Evolutionary conservation across 192 early-diverging fungal genomes (phyloP), one percentile per base, ranked within the genome.

Genomic region (Backusella luteola): DNA sequence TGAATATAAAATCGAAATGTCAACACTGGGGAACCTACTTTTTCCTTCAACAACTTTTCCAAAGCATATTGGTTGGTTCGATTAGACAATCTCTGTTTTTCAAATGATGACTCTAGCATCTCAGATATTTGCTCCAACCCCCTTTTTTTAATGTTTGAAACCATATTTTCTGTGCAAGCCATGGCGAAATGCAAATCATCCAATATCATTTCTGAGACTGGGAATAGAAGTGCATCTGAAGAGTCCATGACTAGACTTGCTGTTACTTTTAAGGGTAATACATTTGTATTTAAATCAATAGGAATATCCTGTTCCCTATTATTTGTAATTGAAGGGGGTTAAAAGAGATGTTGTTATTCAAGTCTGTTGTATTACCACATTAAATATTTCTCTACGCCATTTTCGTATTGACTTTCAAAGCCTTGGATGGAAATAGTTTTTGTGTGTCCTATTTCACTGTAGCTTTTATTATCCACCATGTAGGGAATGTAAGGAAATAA

Each of bases 141-240:
- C 49, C 44, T 44, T 6, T 21, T 44, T 6, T 71, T 21, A 34
- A 71, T 46, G 5, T 23, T 71, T 6, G 39, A 46, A 6, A 71
- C 32, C n/a, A 17, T 41, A 71, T 71, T 44, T 26, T 36, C 23
- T 7, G 36, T 49, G 7, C 39, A 49, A 32, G 70, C 21, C 15
- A 49, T 34, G 6, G 39, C 39, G 32, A 71, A 71, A 34, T 71
- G 70, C 11, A 71, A 19, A 49, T 71, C 70, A 71, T 71, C 70
- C 41, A 71, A 32, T 39, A 49, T 29, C 39, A 71, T 46, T 29
- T 71, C 39, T 6, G 39, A 71, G 0, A 49, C 70, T 14, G 70
- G 70, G 29, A 71, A 71, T 15, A 29, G 5, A 26, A 71, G 15
- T 3, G 26, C 15, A 32, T 71, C 26, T 15, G 41, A 29, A 8